Conservation (phyloP, 305 asterid genomes). For the Fraxinus sp. region DNA sequence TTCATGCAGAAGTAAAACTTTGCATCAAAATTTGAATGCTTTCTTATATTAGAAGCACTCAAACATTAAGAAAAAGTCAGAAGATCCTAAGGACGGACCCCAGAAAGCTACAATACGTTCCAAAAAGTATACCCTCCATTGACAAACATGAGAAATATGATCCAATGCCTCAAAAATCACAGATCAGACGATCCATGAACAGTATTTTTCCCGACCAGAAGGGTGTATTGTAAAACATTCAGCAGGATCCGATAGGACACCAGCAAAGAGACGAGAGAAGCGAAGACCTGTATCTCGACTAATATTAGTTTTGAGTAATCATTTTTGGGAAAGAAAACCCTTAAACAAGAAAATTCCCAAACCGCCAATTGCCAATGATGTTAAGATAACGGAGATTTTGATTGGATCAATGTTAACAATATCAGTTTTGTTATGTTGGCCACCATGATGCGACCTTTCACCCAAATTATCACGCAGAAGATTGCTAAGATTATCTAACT, state of each 20-base stretch:
- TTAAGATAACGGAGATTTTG: slow-evolving; percentile 16
- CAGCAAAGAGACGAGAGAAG: slow-evolving; percentile 14
- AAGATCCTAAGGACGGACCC: not conserved
- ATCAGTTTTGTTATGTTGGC: slow-evolving; percentile 18
- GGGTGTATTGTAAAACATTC: slow-evolving; percentile 13
- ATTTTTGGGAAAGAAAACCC: slow-evolving; percentile 24
- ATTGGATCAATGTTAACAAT: slow-evolving; percentile 20
- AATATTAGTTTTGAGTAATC: slow-evolving; percentile 16
- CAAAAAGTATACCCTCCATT: not conserved
- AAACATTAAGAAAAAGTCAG: not conserved
- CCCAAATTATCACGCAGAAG: slow-evolving; percentile 32
- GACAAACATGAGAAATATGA: not conserved
- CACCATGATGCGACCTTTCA: slow-evolving; percentile 20
- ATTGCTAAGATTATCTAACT: slow-evolving; percentile 39
- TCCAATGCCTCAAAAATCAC: slow-evolving; percentile 7
- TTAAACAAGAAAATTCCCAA: slow-evolving; percentile 30
- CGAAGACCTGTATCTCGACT: slow-evolving; percentile 22
- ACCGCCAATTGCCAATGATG: slow-evolving; percentile 28
- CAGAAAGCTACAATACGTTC: not conserved
- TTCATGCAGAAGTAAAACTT: not conserved
- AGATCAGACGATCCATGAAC: slow-evolving; percentile 11
- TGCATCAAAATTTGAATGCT: slow-evolving; percentile 1
- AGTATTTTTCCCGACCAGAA: not conserved
- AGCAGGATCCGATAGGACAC: slow-evolving; percentile 19
- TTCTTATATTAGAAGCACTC: not conserved